Evolutionary conservation across 345 rosid species (phyloP), one percentile per base, ranked within the genome.

Genomic region (Gynandropsis gynandra): DNA sequence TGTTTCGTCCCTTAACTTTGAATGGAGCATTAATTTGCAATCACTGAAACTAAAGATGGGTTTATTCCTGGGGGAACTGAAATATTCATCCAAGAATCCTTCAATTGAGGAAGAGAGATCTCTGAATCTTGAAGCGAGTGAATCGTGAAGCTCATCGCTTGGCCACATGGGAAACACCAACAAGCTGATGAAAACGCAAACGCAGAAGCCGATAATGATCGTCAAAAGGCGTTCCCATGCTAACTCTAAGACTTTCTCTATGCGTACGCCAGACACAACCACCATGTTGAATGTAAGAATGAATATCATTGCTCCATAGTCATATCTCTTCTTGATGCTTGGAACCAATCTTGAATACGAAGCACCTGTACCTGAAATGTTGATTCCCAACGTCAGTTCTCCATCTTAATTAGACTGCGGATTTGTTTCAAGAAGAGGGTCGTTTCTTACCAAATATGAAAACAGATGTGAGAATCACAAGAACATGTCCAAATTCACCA

Each of bases 121-220:
- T 48, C 77, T 55, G 36, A 80, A 84, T 55, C 72, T 76, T 32
- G 92, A 70, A 70, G 68, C 66, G 6, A 74, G 36, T 13, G 85
- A 80, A 29, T 63, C 56, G 32, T 87, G 98, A 56, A 92, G 89
- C 63, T 90, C 96, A 38, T 90, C 92, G 20, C 98, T 62, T 17
- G 96, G 85, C 98, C 98, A 87, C 0, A 77, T 73, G 9, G 96
- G 98, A 12, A 78, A 82, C 16, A 87, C 34, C 16, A 82, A 65
- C 27, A 90, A 65, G 72, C 77, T 77, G 11, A 57, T 64, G 38
- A 67, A 73, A 40, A 87, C 68, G 71, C 89, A 82, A 66, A 76
- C 52, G 1, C 24, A 50, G 61, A 83, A 89, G 33, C 98, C 98
- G 69, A 87, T 61, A 16, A 67, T 56, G 1, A 90, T 80, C 43